Conservation (phyloP, 805 yeast species). For the Candida berthetii region DNA sequence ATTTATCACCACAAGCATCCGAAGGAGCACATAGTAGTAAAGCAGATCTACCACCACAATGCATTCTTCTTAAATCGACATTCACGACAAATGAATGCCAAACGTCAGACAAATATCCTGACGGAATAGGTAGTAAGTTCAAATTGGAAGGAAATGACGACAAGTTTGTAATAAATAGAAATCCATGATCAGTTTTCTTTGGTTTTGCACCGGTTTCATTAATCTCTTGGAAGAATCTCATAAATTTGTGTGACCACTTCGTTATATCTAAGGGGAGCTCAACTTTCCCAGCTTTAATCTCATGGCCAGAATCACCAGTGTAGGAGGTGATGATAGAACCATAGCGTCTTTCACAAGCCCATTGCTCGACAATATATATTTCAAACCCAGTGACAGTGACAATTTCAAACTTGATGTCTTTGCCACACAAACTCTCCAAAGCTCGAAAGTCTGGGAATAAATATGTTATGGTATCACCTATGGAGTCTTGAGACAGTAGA, state of each 20-base stretch:
- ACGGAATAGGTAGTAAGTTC: constrained; percentile 63
- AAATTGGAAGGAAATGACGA: constrained; percentile 72
- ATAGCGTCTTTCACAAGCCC: constrained; percentile 72
- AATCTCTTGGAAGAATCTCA: constrained; percentile 59
- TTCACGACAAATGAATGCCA: constrained; percentile 62
- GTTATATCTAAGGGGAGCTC: constrained; percentile 32
- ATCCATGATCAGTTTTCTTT: constrained; percentile 54
- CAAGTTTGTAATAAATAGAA: constrained; percentile 75
- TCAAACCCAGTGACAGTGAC: constrained; percentile 69
- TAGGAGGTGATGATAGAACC: constrained; percentile 71
- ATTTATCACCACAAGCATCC: constrained; percentile 76
- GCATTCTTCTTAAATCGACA: constrained; percentile 66
- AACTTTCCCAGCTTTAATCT: constrained; percentile 54
- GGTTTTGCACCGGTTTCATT: constrained; percentile 61
- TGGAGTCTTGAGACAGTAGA: neutral
- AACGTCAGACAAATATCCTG: constrained; percentile 41
- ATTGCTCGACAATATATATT: constrained; percentile 88
- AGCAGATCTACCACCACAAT: constrained; percentile 84
- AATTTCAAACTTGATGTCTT: constrained; percentile 36
- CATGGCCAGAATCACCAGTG: constrained; percentile 76
- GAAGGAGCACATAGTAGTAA: constrained; percentile 65
- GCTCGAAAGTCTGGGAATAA: constrained; percentile 56
- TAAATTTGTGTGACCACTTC: constrained; percentile 36
- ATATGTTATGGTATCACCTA: constrained; percentile 9
- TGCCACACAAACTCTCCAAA: constrained; percentile 37